These are phyloP conservation scores for Wickerhamiella alocasiicola DNA, from an alignment of 805 yeast species.

Conservation along the genomic window DNA sequence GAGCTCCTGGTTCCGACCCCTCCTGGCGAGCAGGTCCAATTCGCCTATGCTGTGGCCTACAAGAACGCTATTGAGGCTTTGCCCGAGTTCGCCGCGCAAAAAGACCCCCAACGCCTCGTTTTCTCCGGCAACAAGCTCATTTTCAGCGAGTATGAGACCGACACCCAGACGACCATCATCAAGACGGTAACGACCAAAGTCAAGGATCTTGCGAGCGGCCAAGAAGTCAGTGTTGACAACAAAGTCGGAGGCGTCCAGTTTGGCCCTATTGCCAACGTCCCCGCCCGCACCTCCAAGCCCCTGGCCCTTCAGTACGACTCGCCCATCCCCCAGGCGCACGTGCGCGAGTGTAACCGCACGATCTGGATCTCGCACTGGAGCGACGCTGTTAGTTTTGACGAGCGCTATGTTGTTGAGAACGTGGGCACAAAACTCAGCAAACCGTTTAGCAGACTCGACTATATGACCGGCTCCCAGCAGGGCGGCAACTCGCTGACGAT, in stretches of 20 bases:
- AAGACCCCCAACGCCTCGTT: constrained; percentile 48
- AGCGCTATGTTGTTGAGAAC: constrained; percentile 70
- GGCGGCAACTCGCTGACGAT: constrained; percentile 36
- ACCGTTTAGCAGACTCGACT: constrained; percentile 64
- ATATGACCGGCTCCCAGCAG: constrained; percentile 35
- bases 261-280: constrained; percentile 40
- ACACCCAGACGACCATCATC: constrained; percentile 33
- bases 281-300: constrained; percentile 37
- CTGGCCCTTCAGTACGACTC: constrained; percentile 50
- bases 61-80: constrained; percentile 41
- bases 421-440: constrained; percentile 52
- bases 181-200: constrained; percentile 35
- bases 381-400: constrained; percentile 60
- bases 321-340: constrained; percentile 52
- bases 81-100: constrained; percentile 51
- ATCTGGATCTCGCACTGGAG: constrained; percentile 87
- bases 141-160: constrained; percentile 49
- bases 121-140: constrained; percentile 44
- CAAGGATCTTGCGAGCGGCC: constrained; percentile 33
- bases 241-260: constrained; percentile 29
- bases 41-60: constrained; percentile 40
- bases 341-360: constrained; percentile 51
- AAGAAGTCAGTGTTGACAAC: constrained; percentile 15
- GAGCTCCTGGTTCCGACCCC: constrained; percentile 52
- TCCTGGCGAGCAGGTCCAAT: constrained; percentile 41